Conservation (phyloP, 2,329 filamentous ascomycete species). For the Cladosporium sp. region DNA sequence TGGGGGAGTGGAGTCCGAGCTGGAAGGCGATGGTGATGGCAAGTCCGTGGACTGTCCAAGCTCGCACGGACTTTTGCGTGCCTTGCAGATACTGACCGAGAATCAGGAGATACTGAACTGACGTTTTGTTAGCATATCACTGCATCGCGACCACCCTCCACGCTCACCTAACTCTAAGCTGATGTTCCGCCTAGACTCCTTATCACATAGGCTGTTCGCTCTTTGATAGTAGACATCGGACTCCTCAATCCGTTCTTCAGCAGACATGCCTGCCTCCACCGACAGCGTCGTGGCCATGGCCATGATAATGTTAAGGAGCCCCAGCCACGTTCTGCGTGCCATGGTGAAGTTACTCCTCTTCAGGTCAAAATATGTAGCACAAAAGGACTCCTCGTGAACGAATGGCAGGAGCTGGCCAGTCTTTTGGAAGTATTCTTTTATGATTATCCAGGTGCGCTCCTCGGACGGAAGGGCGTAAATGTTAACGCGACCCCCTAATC, state of each 20-base stretch:
- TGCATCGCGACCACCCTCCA: background rate
- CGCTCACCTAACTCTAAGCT: slow-evolving; percentile 37
- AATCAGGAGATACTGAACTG: slow-evolving; percentile 45
- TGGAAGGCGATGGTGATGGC: slow-evolving; percentile 47
- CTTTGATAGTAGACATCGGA: slow-evolving; percentile 44
- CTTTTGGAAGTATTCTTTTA: slow-evolving; percentile 30
- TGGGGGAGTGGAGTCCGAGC: slow-evolving; percentile 44
- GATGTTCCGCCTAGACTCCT: slow-evolving; percentile 35
- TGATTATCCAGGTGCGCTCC: background rate
- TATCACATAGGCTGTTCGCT: slow-evolving; percentile 39
- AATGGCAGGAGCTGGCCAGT: slow-evolving; percentile 37
- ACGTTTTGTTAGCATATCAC: background rate
- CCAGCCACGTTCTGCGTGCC: slow-evolving; percentile 45
- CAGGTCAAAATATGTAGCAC: slow-evolving; percentile 31
- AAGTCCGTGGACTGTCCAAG: slow-evolving; percentile 50
- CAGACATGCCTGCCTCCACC: slow-evolving; percentile 8
- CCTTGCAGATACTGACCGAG: slow-evolving; percentile 49
- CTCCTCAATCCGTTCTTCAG: slow-evolving; percentile 33
- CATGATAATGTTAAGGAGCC: slow-evolving; percentile 46
- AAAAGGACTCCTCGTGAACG: slow-evolving; percentile 33
- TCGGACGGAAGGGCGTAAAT: background rate
- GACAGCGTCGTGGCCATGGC: slow-evolving; percentile 41
- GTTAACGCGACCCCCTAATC: background rate
- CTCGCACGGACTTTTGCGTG: slow-evolving; percentile 47
- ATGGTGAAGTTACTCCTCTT: slow-evolving; percentile 27